A percentile compares a stretch with the other conserved stretches of the same genome.
phyloP scores from a whole-genome alignment of 192 early-diverging fungal species.

The Coemansia sp. region DNA sequence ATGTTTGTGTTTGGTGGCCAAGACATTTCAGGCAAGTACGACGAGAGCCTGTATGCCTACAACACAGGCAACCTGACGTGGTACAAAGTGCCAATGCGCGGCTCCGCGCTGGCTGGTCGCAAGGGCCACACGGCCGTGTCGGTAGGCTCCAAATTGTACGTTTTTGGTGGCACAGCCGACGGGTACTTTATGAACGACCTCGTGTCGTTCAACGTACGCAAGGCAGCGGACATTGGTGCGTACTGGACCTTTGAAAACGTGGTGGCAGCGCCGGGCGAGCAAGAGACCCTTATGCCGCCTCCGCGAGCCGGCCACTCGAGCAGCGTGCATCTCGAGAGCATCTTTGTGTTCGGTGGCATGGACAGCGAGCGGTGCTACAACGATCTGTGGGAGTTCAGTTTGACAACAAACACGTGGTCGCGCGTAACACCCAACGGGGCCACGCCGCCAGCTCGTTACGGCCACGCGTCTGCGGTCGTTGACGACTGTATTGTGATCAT shows the following conservation, averaged over 20 bases:
- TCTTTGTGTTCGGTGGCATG: constrained; percentile 53
- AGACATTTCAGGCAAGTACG: constrained; percentile 28
- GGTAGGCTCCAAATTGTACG: constrained; percentile 42
- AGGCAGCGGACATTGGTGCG: constrained; percentile 31
- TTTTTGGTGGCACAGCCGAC: constrained; percentile 49
- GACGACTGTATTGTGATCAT: constrained; percentile 55
- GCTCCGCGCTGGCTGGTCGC: constrained; percentile 36
- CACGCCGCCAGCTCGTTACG: constrained; percentile 45
- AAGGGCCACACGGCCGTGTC: constrained; percentile 48
- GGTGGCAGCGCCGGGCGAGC: constrained; percentile 10
- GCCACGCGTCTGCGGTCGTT: constrained; percentile 48
- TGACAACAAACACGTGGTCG: constrained; percentile 34
- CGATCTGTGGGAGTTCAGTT: constrained; percentile 50
- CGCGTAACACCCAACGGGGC: constrained; percentile 44
- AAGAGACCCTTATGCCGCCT: constrained; percentile 14
- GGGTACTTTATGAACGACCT: constrained; percentile 48
- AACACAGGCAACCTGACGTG: constrained; percentile 53
- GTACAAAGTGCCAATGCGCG: constrained; percentile 53
- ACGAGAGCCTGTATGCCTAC: constrained; percentile 51
- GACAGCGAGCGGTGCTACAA: constrained; percentile 48
- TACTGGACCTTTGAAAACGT: constrained; percentile 42
- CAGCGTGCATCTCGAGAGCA: constrained; percentile 38
- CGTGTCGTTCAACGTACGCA: constrained; percentile 50
- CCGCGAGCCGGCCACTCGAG: constrained; percentile 49
- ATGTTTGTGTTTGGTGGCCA: constrained; percentile 59